Percentiles rank a stretch among this genome's conserved stretches.
These are phyloP conservation scores for Naganishia cerealis DNA, from an alignment of 1,284 basidiomycete species.

Conservation along the genomic window DNA sequence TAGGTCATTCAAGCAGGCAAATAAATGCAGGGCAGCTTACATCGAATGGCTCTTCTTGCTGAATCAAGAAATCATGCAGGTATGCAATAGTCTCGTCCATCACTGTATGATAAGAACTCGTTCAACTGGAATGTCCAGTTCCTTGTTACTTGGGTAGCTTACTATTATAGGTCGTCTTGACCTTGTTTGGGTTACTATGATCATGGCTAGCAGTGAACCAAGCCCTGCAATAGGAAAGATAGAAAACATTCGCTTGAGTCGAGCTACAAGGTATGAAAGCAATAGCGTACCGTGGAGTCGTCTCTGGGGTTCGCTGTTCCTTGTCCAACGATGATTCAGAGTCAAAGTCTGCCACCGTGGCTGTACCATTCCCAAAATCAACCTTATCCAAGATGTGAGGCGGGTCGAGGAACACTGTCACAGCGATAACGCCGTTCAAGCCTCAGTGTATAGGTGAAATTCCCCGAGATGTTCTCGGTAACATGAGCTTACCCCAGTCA, in stretches of 20 bases:
- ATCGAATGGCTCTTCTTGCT: constrained; percentile 54
- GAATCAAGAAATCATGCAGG: constrained; percentile 54
- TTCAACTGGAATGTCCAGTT: neutral
- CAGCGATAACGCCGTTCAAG: neutral
- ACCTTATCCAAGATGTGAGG: constrained; percentile 69
- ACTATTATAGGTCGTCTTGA: constrained; percentile 53
- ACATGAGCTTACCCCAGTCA: constrained; percentile 38
- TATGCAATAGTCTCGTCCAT: constrained; percentile 62
- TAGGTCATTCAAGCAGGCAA: neutral
- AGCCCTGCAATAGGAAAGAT: constrained; percentile 55
- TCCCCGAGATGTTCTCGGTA: neutral
- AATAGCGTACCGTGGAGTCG: constrained; percentile 57
- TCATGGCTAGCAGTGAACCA: constrained; percentile 71
- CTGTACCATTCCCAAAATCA: constrained; percentile 62
- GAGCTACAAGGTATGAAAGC: neutral
- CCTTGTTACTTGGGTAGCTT: constrained; percentile 34
- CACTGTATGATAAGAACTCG: constrained; percentile 50
- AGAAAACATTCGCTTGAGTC: neutral
- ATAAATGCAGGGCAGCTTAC: constrained; percentile 39
- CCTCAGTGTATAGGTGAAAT: neutral
- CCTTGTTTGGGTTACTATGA: constrained; percentile 48
- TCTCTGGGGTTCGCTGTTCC: constrained; percentile 61
- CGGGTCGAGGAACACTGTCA: constrained; percentile 73
- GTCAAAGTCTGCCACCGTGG: constrained; percentile 59
- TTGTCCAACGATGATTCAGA: constrained; percentile 59